Conservation (phyloP, 768 basidiomycete genomes). For the Mycena crocata region DNA sequence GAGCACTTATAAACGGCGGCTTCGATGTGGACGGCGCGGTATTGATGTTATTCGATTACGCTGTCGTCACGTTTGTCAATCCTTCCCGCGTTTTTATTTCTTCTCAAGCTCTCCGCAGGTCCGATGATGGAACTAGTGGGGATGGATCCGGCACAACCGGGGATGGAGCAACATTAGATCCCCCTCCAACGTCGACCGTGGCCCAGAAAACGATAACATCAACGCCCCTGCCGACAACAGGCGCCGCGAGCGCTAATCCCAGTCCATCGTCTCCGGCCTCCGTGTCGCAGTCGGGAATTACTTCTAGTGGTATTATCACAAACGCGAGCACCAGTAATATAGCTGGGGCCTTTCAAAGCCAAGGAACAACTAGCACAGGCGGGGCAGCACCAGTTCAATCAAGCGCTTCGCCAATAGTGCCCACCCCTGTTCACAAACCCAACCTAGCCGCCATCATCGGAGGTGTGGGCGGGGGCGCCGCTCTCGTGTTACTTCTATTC, state of each 20-base stretch:
- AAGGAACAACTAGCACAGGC: neutral
- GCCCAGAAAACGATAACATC: too few relatives aligned
- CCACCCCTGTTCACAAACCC: neutral
- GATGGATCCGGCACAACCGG: neutral
- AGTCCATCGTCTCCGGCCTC: neutral
- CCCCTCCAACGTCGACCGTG: neutral
- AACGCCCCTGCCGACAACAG: too few relatives aligned
- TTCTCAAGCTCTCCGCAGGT: neutral
- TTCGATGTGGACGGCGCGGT: slow-evolving; percentile 10
- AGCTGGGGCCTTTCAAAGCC: neutral
- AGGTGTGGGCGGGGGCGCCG: neutral
- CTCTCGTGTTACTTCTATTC: neutral
- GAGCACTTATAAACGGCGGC: slow-evolving; percentile 16
- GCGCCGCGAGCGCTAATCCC: neutral
- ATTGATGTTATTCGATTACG: slow-evolving; percentile 16
- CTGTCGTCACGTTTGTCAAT: slow-evolving; percentile 17
- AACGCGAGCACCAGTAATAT: neutral
- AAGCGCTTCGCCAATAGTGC: neutral
- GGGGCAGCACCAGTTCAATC: neutral
- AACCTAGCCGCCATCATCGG: slow-evolving; percentile 2
- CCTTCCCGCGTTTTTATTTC: neutral
- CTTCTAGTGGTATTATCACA: too few relatives aligned
- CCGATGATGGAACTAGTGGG: slow-evolving; percentile 4
- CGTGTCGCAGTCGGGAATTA: neutral
- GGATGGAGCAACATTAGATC: neutral